Evolutionary conservation across 495 filamentous ascomycete genomes (phyloP), one percentile per base, ranked within the genome.

Genomic region (Antarctomyces pellizariae): DNA sequence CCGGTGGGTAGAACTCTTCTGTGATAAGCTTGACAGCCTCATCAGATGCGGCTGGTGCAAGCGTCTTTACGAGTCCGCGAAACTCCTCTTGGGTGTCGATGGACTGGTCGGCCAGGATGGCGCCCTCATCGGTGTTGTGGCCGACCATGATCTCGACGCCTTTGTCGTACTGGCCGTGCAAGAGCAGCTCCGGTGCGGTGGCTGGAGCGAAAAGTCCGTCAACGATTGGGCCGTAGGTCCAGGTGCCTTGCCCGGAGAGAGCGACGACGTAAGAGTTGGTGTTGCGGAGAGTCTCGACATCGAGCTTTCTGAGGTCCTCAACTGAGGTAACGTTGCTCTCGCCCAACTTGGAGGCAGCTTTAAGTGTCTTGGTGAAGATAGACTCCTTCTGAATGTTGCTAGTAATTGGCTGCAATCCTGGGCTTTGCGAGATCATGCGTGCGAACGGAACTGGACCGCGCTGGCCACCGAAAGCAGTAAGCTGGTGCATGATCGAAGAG

Each of bases 401-500:
- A 10, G 26, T 25, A 25, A 35, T 25, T 36, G 39, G 26, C 1
- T 23, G 16, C 12, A 27, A 40, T 4, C 25, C 37, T 19, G 42
- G 39, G 6, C 47, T 48, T 22, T 45, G 42, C 7, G 28, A 15
- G 16, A 49, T 42, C 13, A 41, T 46, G 18, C 28, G 26, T 18
- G 27, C 18, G 26, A 50, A 49, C 0, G 40, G 41, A 0, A 38
- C 28, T 8, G 26, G 20, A 7, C 32, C 25, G 17, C 35, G 17
- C 9, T 35, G 29, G 2, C 57, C 57, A 15, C 64, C 62, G 30
- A 57, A 54, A 0, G 62, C 59, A 2, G 64, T 70, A 28, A 75
- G 53, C 32, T 75, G 71, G 36, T 75, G 68, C 44, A 75, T 48
- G 30, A 74, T 60, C 1, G 52, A 57, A 0, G 67, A 68, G 5